Evolutionary conservation across 1,284 basidiomycete genomes (phyloP), one percentile per base, ranked within the genome.

Genomic region (Austroboletus olivaceoglutinosus): DNA sequence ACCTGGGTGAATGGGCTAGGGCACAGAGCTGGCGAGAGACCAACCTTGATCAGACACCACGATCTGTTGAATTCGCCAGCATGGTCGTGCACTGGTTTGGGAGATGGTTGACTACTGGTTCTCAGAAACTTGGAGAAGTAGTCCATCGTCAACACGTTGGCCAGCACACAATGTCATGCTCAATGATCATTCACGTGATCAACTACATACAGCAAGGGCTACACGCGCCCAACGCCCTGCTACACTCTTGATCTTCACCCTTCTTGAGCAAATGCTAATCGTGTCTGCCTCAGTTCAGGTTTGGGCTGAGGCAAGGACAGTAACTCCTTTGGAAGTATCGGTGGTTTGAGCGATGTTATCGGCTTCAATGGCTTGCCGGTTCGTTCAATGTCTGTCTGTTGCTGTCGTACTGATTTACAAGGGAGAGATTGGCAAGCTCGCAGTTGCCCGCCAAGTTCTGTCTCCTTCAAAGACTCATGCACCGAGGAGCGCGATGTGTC

Each of bases 71-170:
- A 91, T 58, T 89, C 86, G 42, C 74, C 76, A 13, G 82, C 77
- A 70, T 83, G 78, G 63, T 91, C 86, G 21, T 80, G 71, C n/a
- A 68, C 60, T 2, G 73, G 67, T 63, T 84, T 87, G 0, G 78
- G 73, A 36, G 73, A 60, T 2, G 77, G 65, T 50, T 81, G 82
- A 34, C 63, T 70, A 8, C 76, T 70, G 22, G 80, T 70, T 51
- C 82, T 75, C 40, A 91, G 73, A 63, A 91, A 90, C 64, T 89
- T 90, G 47, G 87, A 86, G 64, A 91, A 91, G 65, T 91, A 91
- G 61, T 91, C 88, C 87, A 91, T 90, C 41, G 47, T 45, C 40
- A 23, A 33, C 27, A 25, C 23, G 22, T 43, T n/a, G 31, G 10
- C n/a, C 27, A 13, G 31, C 13, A n/a, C n/a, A 33, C 41, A 9